Conservation (phyloP, 202 grass and related monocot species). For the Bolboschoenoplectus hybrid region DNA sequence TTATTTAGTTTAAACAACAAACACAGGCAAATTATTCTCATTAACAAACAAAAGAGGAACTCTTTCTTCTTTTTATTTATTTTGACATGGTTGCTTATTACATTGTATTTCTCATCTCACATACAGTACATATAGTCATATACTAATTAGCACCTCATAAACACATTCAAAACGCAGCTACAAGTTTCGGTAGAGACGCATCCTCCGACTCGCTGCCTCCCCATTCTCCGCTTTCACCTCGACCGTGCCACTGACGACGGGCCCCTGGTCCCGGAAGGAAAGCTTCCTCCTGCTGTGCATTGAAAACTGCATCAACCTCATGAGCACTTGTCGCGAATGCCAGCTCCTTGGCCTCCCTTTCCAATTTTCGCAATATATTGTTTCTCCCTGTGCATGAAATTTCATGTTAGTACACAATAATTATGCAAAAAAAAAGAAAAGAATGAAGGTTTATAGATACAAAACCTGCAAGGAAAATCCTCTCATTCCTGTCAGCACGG, state of each 20-base stretch:
- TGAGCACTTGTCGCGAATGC: slow-evolving; percentile 44
- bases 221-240: slow-evolving; percentile 22
- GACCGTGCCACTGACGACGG: background rate
- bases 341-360: slow-evolving; percentile 62
- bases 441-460: background rate
- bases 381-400: slow-evolving; percentile 38
- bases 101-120: slow-evolving; percentile 1
- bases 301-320: slow-evolving; percentile 63
- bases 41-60: background rate
- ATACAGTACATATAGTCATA: slow-evolving; percentile 19
- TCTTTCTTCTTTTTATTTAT: slow-evolving; percentile 13
- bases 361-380: slow-evolving; percentile 61
- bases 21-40: background rate
- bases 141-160: background rate
- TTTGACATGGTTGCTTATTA: background rate
- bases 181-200: slow-evolving; percentile 33
- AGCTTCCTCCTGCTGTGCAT: slow-evolving; percentile 35
- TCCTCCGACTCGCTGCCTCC: slow-evolving; percentile 30
- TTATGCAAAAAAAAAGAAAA: background rate
- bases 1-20: background rate
- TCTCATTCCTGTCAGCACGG: slow-evolving; percentile 55
- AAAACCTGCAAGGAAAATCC: slow-evolving; percentile 63
- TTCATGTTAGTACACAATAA: background rate
- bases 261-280: slow-evolving; percentile 54
- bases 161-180: slow-evolving; percentile 38